These are phyloP conservation scores for Eucalyptus guilfoylei DNA, from an alignment of 345 rosid genomes.

Conservation along the genomic window DNA sequence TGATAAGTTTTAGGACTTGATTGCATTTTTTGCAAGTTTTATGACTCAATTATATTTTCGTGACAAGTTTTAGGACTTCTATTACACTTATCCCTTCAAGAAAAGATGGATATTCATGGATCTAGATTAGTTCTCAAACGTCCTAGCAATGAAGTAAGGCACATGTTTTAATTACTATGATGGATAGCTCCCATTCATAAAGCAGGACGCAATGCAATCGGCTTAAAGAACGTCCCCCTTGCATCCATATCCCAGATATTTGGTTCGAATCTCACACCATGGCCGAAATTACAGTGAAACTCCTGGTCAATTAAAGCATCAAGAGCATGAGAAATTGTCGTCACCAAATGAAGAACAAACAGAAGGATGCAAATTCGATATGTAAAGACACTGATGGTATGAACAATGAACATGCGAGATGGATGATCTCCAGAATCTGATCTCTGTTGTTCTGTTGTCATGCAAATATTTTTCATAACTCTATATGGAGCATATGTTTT, in stretches of 20 bases:
- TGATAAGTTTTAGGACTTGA: too few relatives aligned
- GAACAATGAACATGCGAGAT: neutral
- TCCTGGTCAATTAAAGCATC: neutral
- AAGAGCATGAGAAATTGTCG: neutral
- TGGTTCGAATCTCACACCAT: neutral
- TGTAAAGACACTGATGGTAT: neutral
- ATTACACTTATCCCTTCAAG: neutral
- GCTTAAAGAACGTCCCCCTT: neutral
- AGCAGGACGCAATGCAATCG: neutral
- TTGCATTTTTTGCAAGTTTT: too few relatives aligned
- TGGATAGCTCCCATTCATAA: too few relatives aligned
- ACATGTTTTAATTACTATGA: neutral
- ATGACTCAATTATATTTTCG: too few relatives aligned
- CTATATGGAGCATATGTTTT: neutral
- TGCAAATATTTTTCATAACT: neutral
- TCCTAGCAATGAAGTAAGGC: neutral
- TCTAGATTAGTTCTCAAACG: neutral
- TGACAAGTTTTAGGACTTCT: too few relatives aligned
- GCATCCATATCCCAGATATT: neutral
- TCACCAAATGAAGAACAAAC: neutral
- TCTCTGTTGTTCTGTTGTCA: neutral
- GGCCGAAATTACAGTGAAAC: neutral
- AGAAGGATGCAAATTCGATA: neutral
- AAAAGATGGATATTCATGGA: neutral
- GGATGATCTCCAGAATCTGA: neutral